Evolutionary conservation across 139 green algal species (phyloP), one percentile per base, ranked within the genome.

Genomic region (Micractinium conductrix): DNA sequence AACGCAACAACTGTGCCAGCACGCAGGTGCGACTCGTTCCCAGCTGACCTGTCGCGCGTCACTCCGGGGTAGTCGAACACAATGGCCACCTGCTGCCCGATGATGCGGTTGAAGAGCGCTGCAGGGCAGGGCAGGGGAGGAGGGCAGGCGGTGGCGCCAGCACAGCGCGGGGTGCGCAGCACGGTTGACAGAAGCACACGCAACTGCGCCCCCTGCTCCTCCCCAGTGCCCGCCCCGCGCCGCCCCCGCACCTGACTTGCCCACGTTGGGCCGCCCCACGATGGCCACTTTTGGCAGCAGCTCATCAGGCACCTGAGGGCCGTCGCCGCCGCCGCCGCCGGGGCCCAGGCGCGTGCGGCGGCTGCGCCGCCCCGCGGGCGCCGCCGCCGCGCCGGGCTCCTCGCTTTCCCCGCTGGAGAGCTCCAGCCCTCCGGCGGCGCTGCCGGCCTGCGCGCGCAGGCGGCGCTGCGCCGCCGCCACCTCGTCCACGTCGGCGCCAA

Each of bases 11-110:
- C n/a, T n/a, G n/a, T n/a, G n/a, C n/a, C n/a, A n/a, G n/a, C n/a
- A n/a, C n/a, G n/a, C n/a, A n/a, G n/a, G n/a, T n/a, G n/a, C n/a
- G n/a, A n/a, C n/a, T n/a, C n/a, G n/a, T n/a, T n/a, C n/a, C n/a
- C n/a, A n/a, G n/a, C n/a, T n/a, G n/a, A 62, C 80, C 80, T 74
- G 76, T 93, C 90, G 0, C 88, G 62, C 9, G 97, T 99, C 19
- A 99, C 94, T 7, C 97, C 97, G 0, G 97, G 97, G 84, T 95
- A 93, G 86, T 99, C 97, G 68, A 95, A 97, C 81, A 99, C 97
- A 83, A 99, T 98, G 17, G 97, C 97, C 63, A 94, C 76, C 19
- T 89, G 87, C 42, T 63, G 80, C 19, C 96, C 96, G 0, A 92
- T 91, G 12, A 99, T 88, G 24, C 97, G 91, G 89, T 99, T 99